These are phyloP conservation scores for Salix arbutifolia DNA, from an alignment of 345 rosid genomes.

Conservation along the genomic window DNA sequence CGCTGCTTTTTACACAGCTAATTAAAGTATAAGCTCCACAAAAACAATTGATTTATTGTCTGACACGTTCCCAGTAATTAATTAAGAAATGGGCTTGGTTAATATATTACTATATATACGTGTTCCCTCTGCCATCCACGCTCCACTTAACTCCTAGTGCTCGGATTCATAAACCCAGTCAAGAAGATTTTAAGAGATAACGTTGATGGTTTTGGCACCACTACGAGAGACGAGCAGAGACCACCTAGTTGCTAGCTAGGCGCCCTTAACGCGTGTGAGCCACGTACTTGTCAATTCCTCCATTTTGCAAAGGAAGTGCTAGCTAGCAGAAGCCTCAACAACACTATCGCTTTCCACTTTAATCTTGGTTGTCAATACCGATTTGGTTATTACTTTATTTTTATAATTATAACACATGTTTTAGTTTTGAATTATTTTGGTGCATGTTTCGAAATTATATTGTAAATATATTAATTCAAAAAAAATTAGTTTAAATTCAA, in stretches of 20 bases:
- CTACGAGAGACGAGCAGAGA: background rate
- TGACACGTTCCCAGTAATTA: background rate
- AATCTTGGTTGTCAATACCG: too few species aligned
- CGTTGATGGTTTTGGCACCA: background rate
- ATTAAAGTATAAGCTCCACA: background rate
- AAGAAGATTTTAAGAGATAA: background rate
- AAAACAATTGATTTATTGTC: background rate
- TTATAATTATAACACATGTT: too few species aligned
- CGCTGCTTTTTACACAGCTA: background rate
- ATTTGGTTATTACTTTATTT: too few species aligned
- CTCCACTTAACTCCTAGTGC: background rate
- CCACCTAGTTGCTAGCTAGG: constrained; percentile 23
- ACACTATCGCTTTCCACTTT: background rate
- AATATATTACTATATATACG: too few species aligned
- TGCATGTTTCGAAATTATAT: too few species aligned
- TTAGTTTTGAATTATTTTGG: too few species aligned
- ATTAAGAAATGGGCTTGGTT: background rate
- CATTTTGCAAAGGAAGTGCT: background rate
- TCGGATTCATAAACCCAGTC: background rate
- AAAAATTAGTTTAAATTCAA: too few species aligned
- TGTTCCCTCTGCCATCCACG: background rate
- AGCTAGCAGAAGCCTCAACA: background rate
- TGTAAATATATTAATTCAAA: too few species aligned
- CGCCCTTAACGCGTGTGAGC: constrained; percentile 17
- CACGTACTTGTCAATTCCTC: background rate